phyloP scores from a whole-genome alignment of 768 basidiomycete genomes.

The Naganishia friedmannii region DNA sequence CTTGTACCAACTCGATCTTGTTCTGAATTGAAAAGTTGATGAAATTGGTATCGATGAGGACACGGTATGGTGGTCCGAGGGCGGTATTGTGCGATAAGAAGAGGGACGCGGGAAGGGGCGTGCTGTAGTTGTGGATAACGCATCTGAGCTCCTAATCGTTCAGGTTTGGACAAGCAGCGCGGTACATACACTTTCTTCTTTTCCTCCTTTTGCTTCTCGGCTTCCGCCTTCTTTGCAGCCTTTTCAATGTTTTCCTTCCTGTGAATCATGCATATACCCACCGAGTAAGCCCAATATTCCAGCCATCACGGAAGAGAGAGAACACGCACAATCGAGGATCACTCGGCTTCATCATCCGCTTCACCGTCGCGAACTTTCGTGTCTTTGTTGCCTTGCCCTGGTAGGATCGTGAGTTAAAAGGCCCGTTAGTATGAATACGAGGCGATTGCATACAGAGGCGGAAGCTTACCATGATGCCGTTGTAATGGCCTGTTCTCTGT shows the following conservation, averaged over 20 bases:
- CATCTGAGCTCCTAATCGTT: neutral
- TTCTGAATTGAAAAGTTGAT: constrained; percentile 99
- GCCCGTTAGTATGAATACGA: neutral
- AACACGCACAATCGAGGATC: constrained; percentile 78
- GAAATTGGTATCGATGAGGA: constrained; percentile 98
- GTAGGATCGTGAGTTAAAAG: neutral
- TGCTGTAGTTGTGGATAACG: constrained; percentile 55
- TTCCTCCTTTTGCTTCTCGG: constrained; percentile 50
- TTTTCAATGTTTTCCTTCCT: constrained; percentile 94
- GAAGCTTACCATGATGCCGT: constrained; percentile 6
- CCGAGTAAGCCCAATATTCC: neutral
- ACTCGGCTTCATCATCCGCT: constrained; percentile 87
- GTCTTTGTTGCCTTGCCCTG: constrained; percentile 91
- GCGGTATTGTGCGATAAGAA: constrained; percentile 94
- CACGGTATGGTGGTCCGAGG: constrained; percentile 92
- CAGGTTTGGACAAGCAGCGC: neutral
- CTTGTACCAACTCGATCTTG: constrained; percentile 87
- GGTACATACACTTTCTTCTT: constrained; percentile 62
- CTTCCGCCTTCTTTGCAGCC: constrained; percentile 63
- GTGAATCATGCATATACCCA: constrained; percentile 31
- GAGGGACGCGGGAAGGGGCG: constrained; percentile 72
- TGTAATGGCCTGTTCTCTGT: too few species aligned
- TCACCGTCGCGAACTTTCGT: constrained; percentile 88
- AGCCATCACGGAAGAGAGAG: neutral
- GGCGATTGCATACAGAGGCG: neutral